phyloP scores from a whole-genome alignment of 2,329 filamentous ascomycete genomes.

The Colletotrichum sublineola region DNA sequence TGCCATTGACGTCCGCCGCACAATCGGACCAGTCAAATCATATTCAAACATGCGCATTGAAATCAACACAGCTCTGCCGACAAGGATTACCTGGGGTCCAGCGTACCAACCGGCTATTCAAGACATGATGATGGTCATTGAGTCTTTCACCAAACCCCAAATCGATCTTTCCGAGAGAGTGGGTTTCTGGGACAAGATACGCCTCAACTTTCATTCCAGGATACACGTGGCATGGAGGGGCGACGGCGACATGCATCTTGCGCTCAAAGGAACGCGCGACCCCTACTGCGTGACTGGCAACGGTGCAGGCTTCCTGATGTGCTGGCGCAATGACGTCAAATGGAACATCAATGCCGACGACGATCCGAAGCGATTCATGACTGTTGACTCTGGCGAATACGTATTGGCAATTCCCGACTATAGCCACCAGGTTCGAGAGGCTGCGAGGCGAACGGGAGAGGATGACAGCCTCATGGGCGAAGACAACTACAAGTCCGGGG shows the following conservation, averaged over 20 bases:
- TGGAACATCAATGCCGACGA: conserved; percentile 88
- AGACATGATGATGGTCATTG: conserved; percentile 99
- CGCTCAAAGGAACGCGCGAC: conserved; percentile 91
- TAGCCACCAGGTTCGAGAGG: conserved; percentile 84
- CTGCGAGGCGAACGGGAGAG: conserved; percentile 63
- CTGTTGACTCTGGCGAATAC: conserved; percentile 94
- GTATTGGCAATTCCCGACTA: conserved; percentile 95
- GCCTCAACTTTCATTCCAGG: conserved; percentile 92
- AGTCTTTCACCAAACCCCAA: conserved; percentile 96
- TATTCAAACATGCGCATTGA: conserved; percentile 94
- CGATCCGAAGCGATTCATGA: conserved; percentile 94
- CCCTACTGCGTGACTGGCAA: conserved; percentile 94
- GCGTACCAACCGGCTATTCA: conserved; percentile 98
- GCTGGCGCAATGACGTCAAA: conserved; percentile 94
- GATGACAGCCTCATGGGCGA: conserved; percentile 72
- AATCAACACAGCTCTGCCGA: conserved; percentile 93
- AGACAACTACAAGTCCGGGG: conserved; percentile 77
- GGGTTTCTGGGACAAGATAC: conserved; percentile 99
- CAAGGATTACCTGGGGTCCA: conserved; percentile 95
- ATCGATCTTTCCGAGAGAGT: conserved; percentile 93
- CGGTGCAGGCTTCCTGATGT: conserved; percentile 97
- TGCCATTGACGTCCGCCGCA: conserved; percentile 87
- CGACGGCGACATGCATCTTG: conserved; percentile 93
- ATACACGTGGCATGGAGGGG: conserved; percentile 93
- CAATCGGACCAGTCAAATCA: conserved; percentile 94